A percentile compares a stretch with the other conserved stretches of the same genome.
Conservation (phyloP, 208 protist species). For the Trichomonas tenax region DNA sequence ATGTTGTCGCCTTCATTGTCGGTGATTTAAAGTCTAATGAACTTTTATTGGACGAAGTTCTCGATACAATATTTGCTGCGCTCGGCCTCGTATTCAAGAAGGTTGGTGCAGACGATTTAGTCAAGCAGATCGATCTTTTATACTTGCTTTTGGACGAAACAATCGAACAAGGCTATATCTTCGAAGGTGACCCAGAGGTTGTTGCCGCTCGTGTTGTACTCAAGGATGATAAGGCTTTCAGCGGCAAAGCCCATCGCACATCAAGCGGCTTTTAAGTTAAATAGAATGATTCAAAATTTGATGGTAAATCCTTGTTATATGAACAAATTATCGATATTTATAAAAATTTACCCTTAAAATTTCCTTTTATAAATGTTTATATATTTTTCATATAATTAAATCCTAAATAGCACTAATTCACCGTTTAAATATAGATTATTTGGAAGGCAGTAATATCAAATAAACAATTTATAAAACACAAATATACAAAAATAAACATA, state of each 20-base stretch:
- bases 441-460: neutral
- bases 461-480: neutral
- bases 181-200: slow-evolving; percentile 8
- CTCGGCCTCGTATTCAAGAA: neutral
- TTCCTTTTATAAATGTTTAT: no score
- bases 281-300: no score
- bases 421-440: no score
- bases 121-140: neutral
- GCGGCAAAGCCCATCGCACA: neutral
- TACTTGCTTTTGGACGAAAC: slow-evolving; percentile 3
- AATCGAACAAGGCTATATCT: slow-evolving; percentile 13
- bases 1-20: neutral
- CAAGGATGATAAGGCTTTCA: neutral
- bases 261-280: neutral
- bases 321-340: no score
- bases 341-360: no score
- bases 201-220: neutral
- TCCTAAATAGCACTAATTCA: no score
- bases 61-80: neutral
- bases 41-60: neutral
- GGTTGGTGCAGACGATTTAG: neutral
- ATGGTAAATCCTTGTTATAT: no score
- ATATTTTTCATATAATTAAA: no score
- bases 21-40: slow-evolving; percentile 8
- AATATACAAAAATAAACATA: neutral